These are phyloP conservation scores for Acorus gramineus DNA, from an alignment of 106 monocot genomes.

Conservation along the genomic window DNA sequence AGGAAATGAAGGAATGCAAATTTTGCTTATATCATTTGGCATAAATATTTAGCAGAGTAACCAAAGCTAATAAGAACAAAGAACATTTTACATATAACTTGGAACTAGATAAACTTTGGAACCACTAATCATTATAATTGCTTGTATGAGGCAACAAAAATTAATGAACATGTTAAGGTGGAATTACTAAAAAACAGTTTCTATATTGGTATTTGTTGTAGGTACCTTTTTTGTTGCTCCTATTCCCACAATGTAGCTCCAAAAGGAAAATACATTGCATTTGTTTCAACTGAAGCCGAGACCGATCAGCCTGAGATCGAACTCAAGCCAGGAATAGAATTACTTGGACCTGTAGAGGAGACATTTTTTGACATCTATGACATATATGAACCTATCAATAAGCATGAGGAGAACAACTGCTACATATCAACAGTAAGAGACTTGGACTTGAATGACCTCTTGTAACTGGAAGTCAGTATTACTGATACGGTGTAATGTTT, in stretches of 20 bases:
- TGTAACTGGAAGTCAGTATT: background rate
- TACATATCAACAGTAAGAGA: slow-evolving; percentile 60
- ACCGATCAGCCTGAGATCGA: no score
- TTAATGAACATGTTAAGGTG: background rate
- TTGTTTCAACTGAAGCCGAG: no score
- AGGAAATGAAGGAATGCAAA: no score
- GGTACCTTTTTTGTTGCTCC: slow-evolving; percentile 72
- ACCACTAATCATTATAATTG: no score
- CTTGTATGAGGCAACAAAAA: background rate
- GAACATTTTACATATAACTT: background rate
- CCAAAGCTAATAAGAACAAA: background rate
- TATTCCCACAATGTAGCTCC: no score
- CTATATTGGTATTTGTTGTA: slow-evolving; percentile 3
- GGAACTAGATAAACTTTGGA: background rate
- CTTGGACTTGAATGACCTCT: background rate
- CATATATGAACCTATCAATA: slow-evolving; percentile 64
- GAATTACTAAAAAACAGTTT: background rate
- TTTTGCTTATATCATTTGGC: no score
- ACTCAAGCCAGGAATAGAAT: no score
- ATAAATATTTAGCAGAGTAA: no score
- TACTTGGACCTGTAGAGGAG: no score
- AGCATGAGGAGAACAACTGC: slow-evolving; percentile 42
- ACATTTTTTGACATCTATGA: slow-evolving; percentile 63
- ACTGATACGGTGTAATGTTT: background rate
- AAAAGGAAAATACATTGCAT: no score